Percentiles rank a stretch among this genome's conserved stretches.
These are phyloP conservation scores for Ogataea corticis DNA, from an alignment of 805 yeast species.

Conservation along the genomic window DNA sequence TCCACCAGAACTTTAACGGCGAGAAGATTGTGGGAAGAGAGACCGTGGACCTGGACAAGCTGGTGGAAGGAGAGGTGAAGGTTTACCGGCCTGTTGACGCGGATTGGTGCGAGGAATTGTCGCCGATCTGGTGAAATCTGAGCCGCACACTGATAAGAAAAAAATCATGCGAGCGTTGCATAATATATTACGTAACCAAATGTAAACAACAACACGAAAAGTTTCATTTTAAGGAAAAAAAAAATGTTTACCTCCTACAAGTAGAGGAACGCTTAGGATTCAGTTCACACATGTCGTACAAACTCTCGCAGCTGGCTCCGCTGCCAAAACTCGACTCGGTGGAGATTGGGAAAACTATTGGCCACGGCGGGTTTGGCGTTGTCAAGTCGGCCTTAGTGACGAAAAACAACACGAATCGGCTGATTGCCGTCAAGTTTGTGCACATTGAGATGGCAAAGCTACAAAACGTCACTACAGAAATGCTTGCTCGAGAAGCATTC, in stretches of 20 bases:
- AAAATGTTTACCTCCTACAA: too few species aligned
- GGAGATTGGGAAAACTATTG: conserved; percentile 52
- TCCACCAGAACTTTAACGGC: conserved; percentile 53
- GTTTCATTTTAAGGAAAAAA: too few species aligned
- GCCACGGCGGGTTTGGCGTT: conserved; percentile 69
- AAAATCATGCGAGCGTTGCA: too few species aligned
- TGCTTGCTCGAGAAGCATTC: conserved; percentile 52
- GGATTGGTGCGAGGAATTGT: conserved; percentile 42
- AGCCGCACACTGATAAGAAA: neutral
- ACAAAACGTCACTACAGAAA: conserved; percentile 32
- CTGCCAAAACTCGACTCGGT: conserved; percentile 51
- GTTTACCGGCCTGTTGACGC: conserved; percentile 51
- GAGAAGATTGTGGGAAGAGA: conserved; percentile 42
- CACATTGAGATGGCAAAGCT: conserved; percentile 38
- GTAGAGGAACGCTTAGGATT: too few species aligned
- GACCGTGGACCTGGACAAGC: conserved; percentile 37
- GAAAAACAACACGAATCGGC: conserved; percentile 35
- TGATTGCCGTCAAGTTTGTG: conserved; percentile 61
- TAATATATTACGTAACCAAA: neutral
- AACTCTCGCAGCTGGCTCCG: conserved; percentile 47
- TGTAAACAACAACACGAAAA: conserved; percentile 5
- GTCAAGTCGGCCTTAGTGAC: conserved; percentile 50
- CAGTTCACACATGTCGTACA: conserved; percentile 34
- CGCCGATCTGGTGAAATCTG: conserved; percentile 22
- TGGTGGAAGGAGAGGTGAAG: conserved; percentile 43